phyloP scores from a whole-genome alignment of 352 stramenopile genomes.

The Globisporangium nunn region DNA sequence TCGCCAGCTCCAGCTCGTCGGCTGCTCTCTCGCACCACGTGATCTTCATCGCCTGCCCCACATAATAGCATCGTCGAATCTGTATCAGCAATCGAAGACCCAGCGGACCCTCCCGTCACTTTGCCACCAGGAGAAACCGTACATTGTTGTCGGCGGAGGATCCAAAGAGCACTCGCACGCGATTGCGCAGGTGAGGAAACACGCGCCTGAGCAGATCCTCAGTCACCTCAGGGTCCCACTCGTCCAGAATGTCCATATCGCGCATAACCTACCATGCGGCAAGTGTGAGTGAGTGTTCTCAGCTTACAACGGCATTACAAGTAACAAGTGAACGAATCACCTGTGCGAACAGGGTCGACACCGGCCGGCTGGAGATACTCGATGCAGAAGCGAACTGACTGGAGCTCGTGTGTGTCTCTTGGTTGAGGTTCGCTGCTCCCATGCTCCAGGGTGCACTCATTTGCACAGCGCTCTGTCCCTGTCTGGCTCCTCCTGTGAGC shows the following conservation, averaged over 20 bases:
- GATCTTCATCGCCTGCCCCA: neutral
- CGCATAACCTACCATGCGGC: conserved; percentile 7
- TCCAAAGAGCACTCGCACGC: conserved; percentile 5
- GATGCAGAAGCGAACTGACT: neutral
- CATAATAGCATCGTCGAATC: neutral
- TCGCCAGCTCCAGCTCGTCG: conserved; percentile 9
- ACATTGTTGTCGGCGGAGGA: neutral
- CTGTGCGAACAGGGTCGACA: conserved; percentile 10
- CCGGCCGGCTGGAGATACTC: conserved; percentile 1
- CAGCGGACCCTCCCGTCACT: neutral
- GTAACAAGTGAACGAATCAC: neutral
- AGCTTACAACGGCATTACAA: neutral
- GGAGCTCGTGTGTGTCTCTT: no score
- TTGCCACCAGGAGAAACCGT: neutral
- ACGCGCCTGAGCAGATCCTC: conserved; percentile 13
- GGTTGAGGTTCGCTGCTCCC: neutral
- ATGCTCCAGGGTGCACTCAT: neutral
- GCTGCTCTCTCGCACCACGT: conserved; percentile 10
- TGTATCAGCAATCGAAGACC: neutral
- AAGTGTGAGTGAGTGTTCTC: neutral
- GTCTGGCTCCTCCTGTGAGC: conserved; percentile 1
- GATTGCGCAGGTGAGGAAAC: conserved; percentile 11
- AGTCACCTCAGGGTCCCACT: conserved; percentile 10
- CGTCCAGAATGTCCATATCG: conserved; percentile 14
- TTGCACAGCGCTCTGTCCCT: neutral